phyloP scores from a whole-genome alignment of 108 stramenopile genomes.

The Cylindrotheca closterium region DNA sequence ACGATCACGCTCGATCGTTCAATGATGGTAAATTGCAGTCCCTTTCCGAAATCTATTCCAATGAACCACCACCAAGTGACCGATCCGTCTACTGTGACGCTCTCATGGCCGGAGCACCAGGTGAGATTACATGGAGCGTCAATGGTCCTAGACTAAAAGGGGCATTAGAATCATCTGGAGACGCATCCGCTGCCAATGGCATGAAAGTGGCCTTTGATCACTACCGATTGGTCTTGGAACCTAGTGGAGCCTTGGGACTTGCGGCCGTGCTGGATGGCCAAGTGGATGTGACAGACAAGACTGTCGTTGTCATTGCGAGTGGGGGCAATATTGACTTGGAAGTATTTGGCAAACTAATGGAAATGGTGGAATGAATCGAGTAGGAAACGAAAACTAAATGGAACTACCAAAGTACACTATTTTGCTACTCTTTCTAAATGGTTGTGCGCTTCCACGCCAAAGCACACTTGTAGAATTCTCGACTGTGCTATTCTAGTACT shows the following conservation, averaged over 20 bases:
- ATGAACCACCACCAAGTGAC: not conserved
- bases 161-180: conserved; percentile 1
- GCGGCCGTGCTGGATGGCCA: conserved; percentile 3
- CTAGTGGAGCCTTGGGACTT: not conserved
- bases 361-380: too few relatives aligned
- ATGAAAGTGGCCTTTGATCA: conserved; percentile 6
- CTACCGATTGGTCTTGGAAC: conserved; percentile 5
- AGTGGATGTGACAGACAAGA: conserved; percentile 1
- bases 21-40: not conserved
- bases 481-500: too few relatives aligned
- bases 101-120: conserved; percentile 7
- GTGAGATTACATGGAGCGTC: conserved; percentile 4
- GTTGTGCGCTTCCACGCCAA: too few relatives aligned
- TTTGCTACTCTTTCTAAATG: too few relatives aligned
- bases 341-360: conserved; percentile 2
- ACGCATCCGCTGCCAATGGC: not conserved
- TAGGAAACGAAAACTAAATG: too few relatives aligned
- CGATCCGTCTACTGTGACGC: conserved; percentile 2
- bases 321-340: conserved; percentile 3
- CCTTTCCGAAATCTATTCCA: not conserved
- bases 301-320: conserved; percentile 5
- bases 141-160: conserved; percentile 1
- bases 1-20: conserved; percentile 3
- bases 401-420: too few relatives aligned
- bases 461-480: too few relatives aligned